Evolutionary conservation across 805 yeast species (phyloP).

Genomic region (Lipomyces oligophaga): DNA sequence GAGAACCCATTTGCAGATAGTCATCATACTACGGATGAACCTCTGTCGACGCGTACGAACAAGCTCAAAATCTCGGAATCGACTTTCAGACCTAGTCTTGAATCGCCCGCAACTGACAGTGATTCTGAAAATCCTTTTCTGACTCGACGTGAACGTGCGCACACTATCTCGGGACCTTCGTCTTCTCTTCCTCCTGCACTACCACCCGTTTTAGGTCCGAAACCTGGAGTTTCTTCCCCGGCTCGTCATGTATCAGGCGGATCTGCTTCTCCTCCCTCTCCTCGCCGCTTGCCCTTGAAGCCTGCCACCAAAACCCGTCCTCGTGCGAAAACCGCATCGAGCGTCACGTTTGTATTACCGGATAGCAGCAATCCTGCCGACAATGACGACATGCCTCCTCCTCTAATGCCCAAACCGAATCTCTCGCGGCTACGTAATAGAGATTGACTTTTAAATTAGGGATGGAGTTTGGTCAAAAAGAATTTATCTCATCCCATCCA

Average conservation of each 20-base stretch:
- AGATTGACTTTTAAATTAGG: too few species aligned
- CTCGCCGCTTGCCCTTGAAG: background rate
- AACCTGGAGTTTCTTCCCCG: too few species aligned
- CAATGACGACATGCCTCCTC: too few species aligned
- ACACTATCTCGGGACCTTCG: constrained; percentile 6
- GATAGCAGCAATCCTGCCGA: too few species aligned
- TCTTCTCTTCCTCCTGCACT: background rate
- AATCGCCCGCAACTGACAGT: too few species aligned
- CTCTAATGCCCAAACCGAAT: too few species aligned
- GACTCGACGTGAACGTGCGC: constrained; percentile 12
- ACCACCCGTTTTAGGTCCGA: background rate
- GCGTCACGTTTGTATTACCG: too few species aligned
- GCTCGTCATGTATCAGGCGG: background rate
- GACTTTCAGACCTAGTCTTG: constrained; percentile 6
- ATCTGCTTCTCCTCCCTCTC: background rate
- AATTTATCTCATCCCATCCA: too few species aligned
- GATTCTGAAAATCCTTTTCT: constrained; percentile 10
- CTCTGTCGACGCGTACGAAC: constrained; percentile 6
- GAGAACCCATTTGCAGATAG: background rate
- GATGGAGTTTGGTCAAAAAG: too few species aligned
- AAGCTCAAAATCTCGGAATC: constrained; percentile 1
- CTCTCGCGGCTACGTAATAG: too few species aligned
- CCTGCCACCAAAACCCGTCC: constrained; percentile 13
- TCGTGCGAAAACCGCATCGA: constrained; percentile 6
- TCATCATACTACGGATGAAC: background rate